Percentiles rank a stretch among this genome's conserved stretches.
phyloP scores from a whole-genome alignment of 1,284 basidiomycete genomes.

The Boletus sp. region DNA sequence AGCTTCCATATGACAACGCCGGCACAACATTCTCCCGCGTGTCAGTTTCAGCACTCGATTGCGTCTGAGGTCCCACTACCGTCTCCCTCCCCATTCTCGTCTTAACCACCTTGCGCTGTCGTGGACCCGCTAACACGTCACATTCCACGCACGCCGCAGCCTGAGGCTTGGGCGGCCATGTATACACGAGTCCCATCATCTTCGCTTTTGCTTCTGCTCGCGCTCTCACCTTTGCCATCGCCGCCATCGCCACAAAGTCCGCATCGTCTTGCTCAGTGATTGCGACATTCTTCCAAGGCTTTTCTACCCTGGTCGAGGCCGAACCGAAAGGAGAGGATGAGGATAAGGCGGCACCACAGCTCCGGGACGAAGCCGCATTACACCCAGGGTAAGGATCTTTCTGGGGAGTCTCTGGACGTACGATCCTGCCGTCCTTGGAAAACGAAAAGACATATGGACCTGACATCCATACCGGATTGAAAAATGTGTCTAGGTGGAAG shows the following conservation, averaged over 20 bases:
- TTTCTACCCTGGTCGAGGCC: constrained; percentile 8
- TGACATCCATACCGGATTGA: constrained; percentile 33
- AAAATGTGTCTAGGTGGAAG: constrained; percentile 28
- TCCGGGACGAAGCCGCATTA: not conserved
- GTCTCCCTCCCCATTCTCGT: not conserved
- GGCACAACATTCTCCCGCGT: constrained; percentile 10
- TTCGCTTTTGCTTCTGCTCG: constrained; percentile 10
- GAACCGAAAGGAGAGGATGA: not conserved
- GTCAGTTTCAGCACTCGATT: not conserved
- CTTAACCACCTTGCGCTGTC: no score
- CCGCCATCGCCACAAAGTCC: constrained; percentile 19
- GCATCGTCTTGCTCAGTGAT: constrained; percentile 35
- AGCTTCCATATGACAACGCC: constrained; percentile 20
- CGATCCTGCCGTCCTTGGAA: constrained; percentile 18
- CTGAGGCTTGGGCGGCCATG: constrained; percentile 30
- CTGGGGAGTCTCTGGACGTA: constrained; percentile 4
- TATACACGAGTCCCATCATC: constrained; percentile 16
- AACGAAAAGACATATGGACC: constrained; percentile 29
- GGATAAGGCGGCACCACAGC: not conserved
- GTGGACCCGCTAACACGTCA: not conserved
- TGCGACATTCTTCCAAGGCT: constrained; percentile 37
- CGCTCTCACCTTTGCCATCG: not conserved
- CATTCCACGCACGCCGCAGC: constrained; percentile 15
- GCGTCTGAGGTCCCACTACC: not conserved
- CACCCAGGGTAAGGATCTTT: constrained; percentile 3